Evolutionary conservation across 2,329 filamentous ascomycete species (phyloP).

Genomic region (Thermoascus crustaceus): DNA sequence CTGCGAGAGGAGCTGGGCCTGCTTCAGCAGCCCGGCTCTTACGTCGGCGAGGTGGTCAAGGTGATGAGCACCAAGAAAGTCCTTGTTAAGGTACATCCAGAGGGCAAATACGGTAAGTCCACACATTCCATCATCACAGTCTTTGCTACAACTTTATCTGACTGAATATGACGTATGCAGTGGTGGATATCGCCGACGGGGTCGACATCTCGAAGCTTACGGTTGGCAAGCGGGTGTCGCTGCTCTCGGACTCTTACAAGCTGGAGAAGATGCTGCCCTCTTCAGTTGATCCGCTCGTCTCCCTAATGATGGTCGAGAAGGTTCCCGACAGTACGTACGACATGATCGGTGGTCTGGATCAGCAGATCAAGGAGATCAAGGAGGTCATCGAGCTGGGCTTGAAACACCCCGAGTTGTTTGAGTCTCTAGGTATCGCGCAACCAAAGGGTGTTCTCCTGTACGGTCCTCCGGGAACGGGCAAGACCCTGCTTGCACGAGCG

Average conservation of each 20-base stretch:
- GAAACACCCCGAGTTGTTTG: conserved; percentile 97
- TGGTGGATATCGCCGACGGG: conserved; percentile 89
- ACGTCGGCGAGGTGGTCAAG: conserved; percentile 99
- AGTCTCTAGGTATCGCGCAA: conserved; percentile 96
- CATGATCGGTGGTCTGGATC: conserved; percentile 98
- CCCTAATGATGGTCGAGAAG: conserved; percentile 99
- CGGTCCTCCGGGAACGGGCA: conserved; percentile 92
- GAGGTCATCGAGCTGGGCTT: conserved; percentile 98
- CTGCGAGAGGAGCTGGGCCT: conserved; percentile 91
- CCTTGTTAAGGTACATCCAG: conserved; percentile 95
- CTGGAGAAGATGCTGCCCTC: conserved; percentile 97
- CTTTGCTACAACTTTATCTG: conserved; percentile 4
- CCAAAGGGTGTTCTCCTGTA: conserved; percentile 96
- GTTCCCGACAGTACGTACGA: conserved; percentile 99
- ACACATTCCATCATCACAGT: background rate
- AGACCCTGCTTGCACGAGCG: conserved; percentile 88
- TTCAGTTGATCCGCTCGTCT: conserved; percentile 95
- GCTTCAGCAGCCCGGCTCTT: conserved; percentile 93
- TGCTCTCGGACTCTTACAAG: conserved; percentile 96
- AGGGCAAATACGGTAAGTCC: conserved; percentile 92
- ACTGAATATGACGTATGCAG: conserved; percentile 39
- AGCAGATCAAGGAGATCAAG: conserved; percentile 99
- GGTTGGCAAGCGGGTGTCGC: conserved; percentile 91
- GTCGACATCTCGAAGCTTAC: conserved; percentile 96
- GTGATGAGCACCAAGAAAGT: conserved; percentile 99